Evolutionary conservation across 257 asterid genomes (phyloP), one percentile per base, ranked within the genome.

Genomic region (Solanum neorickii): DNA sequence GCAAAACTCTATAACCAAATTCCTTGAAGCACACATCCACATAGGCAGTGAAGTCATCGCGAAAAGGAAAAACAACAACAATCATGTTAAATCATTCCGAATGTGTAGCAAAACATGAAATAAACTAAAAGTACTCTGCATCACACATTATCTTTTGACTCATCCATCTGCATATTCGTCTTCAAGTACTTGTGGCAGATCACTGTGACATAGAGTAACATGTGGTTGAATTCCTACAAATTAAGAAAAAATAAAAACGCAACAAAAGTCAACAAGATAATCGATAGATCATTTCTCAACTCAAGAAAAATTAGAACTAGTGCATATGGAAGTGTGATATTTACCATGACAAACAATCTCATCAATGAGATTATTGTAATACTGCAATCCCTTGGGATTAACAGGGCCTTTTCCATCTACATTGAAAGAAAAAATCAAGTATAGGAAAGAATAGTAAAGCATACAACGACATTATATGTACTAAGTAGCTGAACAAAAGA

Each of bases 11-110:
- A 86, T 93, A 93, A 14, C 97, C 97, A 73, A 93, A 94, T 74
- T 92, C 95, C 88, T 89, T 88, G 85, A 94, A 94, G 87, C 95
- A 94, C 83, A 90, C 92, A 69, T 92, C 93, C n/a, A 93, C 94
- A 69, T 88, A 94, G 52, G 89, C 89, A 15, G 74, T 85, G 89
- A 94, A 94, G 87, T 94, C 97, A 83, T 90, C 75, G 88, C 97
- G 93, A 90, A 18, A 47, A 27, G 29, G 42, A 89, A 85, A 85
- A 9, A 35, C 75, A 86, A 60, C 33, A n/a, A 33, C 21, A 12
- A 33, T 9, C 14, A 42, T 41, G 25, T 52, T 10, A 13, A 12
- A 5, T 9, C 20, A n/a, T 59, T 85, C 39, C 39, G 1, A 83
- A 33, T 78, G 60, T 80, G 85, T 47, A 10, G 4, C 44, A 86